These are phyloP conservation scores for Emmonsia crescens DNA, from an alignment of 2,329 filamentous ascomycete genomes.

Conservation along the genomic window DNA sequence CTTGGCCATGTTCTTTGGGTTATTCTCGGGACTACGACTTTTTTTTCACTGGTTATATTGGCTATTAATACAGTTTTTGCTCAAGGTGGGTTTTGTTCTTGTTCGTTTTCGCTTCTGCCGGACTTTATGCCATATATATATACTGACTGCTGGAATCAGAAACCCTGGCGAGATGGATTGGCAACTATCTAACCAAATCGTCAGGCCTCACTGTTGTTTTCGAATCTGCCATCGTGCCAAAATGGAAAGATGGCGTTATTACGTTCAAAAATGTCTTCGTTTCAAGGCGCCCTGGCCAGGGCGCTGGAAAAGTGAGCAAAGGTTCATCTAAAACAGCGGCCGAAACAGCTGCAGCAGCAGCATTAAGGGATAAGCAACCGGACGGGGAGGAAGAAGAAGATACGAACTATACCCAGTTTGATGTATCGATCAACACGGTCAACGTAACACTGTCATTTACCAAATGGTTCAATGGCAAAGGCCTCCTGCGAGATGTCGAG, in stretches of 20 bases:
- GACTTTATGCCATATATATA: slow-evolving; percentile 13
- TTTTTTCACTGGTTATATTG: slow-evolving; percentile 84
- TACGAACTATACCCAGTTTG: slow-evolving; percentile 95
- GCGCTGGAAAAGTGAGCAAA: slow-evolving; percentile 74
- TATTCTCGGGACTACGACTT: slow-evolving; percentile 91
- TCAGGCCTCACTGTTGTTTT: slow-evolving; percentile 91
- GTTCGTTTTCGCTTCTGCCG: neutral
- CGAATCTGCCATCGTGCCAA: slow-evolving; percentile 93
- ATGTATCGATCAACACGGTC: slow-evolving; percentile 86
- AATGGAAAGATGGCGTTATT: slow-evolving; percentile 90
- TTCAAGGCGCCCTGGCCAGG: slow-evolving; percentile 76
- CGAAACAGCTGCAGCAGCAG: slow-evolving; percentile 68
- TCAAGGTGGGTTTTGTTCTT: slow-evolving; percentile 53
- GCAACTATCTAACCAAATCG: slow-evolving; percentile 89
- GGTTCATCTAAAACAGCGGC: slow-evolving; percentile 78
- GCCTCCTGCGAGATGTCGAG: slow-evolving; percentile 80
- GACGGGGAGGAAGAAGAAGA: slow-evolving; percentile 54
- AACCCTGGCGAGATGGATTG: slow-evolving; percentile 84
- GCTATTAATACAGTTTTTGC: slow-evolving; percentile 94
- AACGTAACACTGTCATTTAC: slow-evolving; percentile 93
- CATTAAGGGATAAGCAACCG: slow-evolving; percentile 34
- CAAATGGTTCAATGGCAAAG: slow-evolving; percentile 99
- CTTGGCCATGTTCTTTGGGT: slow-evolving; percentile 92
- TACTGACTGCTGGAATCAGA: slow-evolving; percentile 42
- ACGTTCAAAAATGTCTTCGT: slow-evolving; percentile 96